phyloP scores from a whole-genome alignment of 129 eudicot species.

The Helianthus annuus region DNA sequence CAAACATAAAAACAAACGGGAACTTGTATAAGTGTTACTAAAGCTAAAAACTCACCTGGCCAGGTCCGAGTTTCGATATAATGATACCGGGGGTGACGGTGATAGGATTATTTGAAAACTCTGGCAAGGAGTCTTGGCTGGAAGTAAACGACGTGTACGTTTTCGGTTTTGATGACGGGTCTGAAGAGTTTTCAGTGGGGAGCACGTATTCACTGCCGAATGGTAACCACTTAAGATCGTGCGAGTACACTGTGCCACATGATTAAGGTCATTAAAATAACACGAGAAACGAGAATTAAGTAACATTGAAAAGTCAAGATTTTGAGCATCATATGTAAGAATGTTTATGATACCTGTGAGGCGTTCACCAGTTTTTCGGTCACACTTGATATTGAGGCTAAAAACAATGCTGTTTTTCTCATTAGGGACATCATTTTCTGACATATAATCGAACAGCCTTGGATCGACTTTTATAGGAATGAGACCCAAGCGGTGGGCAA shows the following conservation, averaged over 20 bases:
- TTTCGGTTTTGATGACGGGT: slow-evolving; percentile 48
- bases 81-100: slow-evolving; percentile 56
- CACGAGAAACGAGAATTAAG: slow-evolving; percentile 1
- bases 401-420: slow-evolving; percentile 90
- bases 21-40: background rate
- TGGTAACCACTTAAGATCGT: slow-evolving; percentile 82
- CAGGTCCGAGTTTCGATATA: slow-evolving; percentile 77
- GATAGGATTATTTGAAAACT: slow-evolving; percentile 62
- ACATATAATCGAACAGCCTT: slow-evolving; percentile 77
- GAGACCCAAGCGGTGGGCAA: slow-evolving; percentile 90
- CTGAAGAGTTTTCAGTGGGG: slow-evolving; percentile 47
- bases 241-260: slow-evolving; percentile 54
- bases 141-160: slow-evolving; percentile 75
- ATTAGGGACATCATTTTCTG: slow-evolving; percentile 81
- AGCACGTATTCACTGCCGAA: slow-evolving; percentile 68
- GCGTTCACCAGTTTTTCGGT: slow-evolving; percentile 51
- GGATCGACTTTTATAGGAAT: slow-evolving; percentile 87
- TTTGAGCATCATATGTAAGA: background rate
- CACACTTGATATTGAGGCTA: slow-evolving; percentile 69
- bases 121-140: slow-evolving; percentile 72
- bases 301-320: background rate
- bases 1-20: background rate
- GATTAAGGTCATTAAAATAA: slow-evolving; percentile 7
- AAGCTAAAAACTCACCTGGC: slow-evolving; percentile 55
- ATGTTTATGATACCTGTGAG: slow-evolving; percentile 48